These are phyloP conservation scores for Pythium monospermum DNA, from an alignment of 352 stramenopile species.

Conservation along the genomic window DNA sequence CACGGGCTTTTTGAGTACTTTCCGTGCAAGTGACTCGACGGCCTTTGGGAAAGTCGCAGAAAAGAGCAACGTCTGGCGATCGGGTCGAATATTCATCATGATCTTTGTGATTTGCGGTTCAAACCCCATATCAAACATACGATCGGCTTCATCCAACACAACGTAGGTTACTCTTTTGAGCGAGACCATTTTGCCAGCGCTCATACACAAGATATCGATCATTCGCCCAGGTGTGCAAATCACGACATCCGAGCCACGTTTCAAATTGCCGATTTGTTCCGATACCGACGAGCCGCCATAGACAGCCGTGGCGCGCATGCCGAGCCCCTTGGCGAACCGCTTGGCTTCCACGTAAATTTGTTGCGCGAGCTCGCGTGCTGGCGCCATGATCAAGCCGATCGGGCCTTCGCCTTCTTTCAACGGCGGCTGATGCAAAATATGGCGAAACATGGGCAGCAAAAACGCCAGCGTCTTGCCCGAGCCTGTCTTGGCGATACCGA, in stretches of 20 bases:
- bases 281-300: conserved; percentile 94
- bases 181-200: conserved; percentile 94
- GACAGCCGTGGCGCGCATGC: conserved; percentile 91
- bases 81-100: conserved; percentile 88
- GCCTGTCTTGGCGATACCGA: conserved; percentile 98
- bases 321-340: conserved; percentile 92
- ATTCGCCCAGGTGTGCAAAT: conserved; percentile 98
- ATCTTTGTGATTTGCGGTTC: conserved; percentile 98
- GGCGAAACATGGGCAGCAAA: conserved; percentile 91
- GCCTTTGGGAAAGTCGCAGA: conserved; percentile 96
- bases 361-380: conserved; percentile 96
- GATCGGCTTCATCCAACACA: conserved; percentile 98
- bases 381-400: conserved; percentile 97
- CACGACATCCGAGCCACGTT: conserved; percentile 97
- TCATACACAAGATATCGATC: conserved; percentile 99
- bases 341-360: conserved; percentile 97
- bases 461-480: conserved; percentile 91
- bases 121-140: conserved; percentile 99
- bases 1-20: conserved; percentile 92
- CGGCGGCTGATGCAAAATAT: conserved; percentile 92
- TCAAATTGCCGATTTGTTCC: conserved; percentile 98
- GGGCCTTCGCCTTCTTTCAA: conserved; percentile 94
- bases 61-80: conserved; percentile 95
- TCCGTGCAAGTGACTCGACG: conserved; percentile 87
- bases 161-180: conserved; percentile 97